A percentile compares a stretch with the other conserved stretches of the same genome.
Conservation (phyloP, 2,329 filamentous ascomycete genomes). For the Neocatenulostroma microsporum region DNA sequence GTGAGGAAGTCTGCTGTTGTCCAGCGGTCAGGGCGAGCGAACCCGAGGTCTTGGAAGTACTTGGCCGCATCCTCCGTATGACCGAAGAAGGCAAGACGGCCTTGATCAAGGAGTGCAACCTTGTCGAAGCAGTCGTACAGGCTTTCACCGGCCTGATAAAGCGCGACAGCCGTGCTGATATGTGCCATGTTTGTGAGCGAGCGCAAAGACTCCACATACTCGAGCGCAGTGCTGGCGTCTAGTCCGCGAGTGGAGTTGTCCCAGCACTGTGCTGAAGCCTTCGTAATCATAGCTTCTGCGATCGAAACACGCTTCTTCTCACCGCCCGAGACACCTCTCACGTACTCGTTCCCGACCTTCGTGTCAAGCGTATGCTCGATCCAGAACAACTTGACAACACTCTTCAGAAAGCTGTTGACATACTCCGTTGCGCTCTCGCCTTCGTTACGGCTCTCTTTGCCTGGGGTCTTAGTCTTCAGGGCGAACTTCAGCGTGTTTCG, state of each 20-base stretch:
- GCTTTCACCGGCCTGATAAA: conserved; percentile 64
- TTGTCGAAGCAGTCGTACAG: conserved; percentile 73
- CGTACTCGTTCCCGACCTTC: conserved; percentile 59
- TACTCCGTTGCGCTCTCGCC: conserved; percentile 55
- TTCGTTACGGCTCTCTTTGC: too few relatives aligned
- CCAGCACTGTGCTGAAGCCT: conserved; percentile 56
- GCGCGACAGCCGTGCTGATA: conserved; percentile 60
- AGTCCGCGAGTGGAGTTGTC: conserved; percentile 60
- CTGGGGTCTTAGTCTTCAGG: conserved; percentile 67
- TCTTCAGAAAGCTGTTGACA: conserved; percentile 64
- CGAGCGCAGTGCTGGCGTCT: conserved; percentile 69
- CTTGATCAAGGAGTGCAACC: conserved; percentile 67
- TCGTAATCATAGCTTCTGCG: conserved; percentile 53
- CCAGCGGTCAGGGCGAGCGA: conserved; percentile 51
- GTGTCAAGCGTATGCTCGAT: conserved; percentile 55
- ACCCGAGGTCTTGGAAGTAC: conserved; percentile 61
- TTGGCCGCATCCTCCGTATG: conserved; percentile 52
- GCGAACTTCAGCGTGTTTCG: conserved; percentile 61
- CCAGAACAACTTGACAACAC: conserved; percentile 48
- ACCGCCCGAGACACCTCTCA: conserved; percentile 59
- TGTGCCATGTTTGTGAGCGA: conserved; percentile 73
- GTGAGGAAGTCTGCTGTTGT: conserved; percentile 75
- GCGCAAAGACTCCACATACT: conserved; percentile 68
- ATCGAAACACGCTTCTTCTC: conserved; percentile 64
- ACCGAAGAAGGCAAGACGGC: conserved; percentile 61